phyloP scores from a whole-genome alignment of 1,139 yeast species.

The Taphrina wiesneri region DNA sequence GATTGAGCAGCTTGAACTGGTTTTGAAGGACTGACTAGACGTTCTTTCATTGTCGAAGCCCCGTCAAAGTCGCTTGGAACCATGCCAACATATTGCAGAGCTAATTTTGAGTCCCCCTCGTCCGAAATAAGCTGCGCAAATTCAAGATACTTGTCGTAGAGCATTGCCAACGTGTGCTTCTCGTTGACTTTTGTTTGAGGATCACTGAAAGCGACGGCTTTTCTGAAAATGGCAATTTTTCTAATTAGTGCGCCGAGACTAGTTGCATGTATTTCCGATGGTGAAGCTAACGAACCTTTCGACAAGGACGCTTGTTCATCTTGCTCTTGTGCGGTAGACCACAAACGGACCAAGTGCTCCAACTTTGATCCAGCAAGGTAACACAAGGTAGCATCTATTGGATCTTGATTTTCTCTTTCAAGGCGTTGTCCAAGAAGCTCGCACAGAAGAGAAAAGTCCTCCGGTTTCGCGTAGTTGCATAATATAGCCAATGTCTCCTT shows the following conservation, averaged over 20 bases:
- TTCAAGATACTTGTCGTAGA: slow-evolving; percentile 66
- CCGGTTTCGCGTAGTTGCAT: slow-evolving; percentile 57
- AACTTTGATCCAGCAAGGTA: slow-evolving; percentile 80
- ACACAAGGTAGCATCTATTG: slow-evolving; percentile 69
- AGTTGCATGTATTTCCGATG: slow-evolving; percentile 81
- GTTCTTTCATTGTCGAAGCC: slow-evolving; percentile 68
- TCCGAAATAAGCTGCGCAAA: slow-evolving; percentile 79
- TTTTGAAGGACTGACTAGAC: slow-evolving; percentile 58
- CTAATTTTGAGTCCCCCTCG: slow-evolving; percentile 80
- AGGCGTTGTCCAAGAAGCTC: slow-evolving; percentile 74
- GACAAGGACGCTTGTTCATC: slow-evolving; percentile 53
- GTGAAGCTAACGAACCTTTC: slow-evolving; percentile 49
- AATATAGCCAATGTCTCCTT: slow-evolving; percentile 73
- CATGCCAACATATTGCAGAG: slow-evolving; percentile 65
- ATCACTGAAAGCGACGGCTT: slow-evolving; percentile 49
- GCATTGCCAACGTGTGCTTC: slow-evolving; percentile 51
- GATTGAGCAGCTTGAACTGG: slow-evolving; percentile 14
- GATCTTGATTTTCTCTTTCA: slow-evolving; percentile 35
- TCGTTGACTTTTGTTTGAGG: slow-evolving; percentile 47
- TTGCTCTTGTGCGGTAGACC: slow-evolving; percentile 66
- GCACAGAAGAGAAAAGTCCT: slow-evolving; percentile 57
- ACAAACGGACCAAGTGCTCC: slow-evolving; percentile 74
- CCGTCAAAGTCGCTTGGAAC: slow-evolving; percentile 68
- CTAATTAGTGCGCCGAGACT: slow-evolving; percentile 81
- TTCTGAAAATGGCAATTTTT: slow-evolving; percentile 74